Conservation (phyloP, 2,329 filamentous ascomycete species). For the Paecilomyces niveus region DNA sequence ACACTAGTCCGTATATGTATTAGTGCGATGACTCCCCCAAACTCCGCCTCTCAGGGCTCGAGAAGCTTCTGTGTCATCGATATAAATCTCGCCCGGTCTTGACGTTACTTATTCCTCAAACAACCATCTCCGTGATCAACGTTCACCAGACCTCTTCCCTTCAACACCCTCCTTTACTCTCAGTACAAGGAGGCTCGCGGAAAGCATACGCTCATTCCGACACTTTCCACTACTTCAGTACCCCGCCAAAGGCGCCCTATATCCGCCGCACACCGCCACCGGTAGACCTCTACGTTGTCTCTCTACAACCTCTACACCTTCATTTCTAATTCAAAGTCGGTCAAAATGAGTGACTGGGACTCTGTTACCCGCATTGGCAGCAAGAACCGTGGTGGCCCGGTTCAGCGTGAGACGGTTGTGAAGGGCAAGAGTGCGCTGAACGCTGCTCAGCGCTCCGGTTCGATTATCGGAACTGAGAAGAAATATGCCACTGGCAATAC, state of each 20-base stretch:
- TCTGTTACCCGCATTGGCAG: slow-evolving; percentile 86
- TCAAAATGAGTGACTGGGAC: slow-evolving; percentile 74
- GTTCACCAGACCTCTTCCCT: slow-evolving; percentile 8
- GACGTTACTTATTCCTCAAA: slow-evolving; percentile 14
- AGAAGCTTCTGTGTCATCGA: slow-evolving; percentile 33
- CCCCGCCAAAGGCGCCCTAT: neutral
- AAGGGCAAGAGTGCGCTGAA: slow-evolving; percentile 79
- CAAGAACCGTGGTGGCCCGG: slow-evolving; percentile 62
- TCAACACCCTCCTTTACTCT: neutral
- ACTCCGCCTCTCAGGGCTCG: slow-evolving; percentile 15
- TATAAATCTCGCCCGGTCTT: slow-evolving; percentile 25
- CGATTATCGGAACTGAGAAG: slow-evolving; percentile 81
- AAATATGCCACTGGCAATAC: slow-evolving; percentile 73
- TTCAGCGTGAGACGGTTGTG: slow-evolving; percentile 76
- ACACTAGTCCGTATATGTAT: neutral
- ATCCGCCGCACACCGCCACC: neutral
- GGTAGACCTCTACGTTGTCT: neutral
- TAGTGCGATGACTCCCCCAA: neutral
- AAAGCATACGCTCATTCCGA: slow-evolving; percentile 2
- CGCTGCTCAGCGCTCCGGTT: slow-evolving; percentile 75
- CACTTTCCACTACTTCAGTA: neutral
- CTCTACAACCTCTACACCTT: neutral
- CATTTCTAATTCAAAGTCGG: neutral
- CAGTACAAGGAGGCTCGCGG: neutral
- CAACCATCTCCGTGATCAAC: slow-evolving; percentile 21